These are phyloP conservation scores for Boletus subparvulus DNA, from an alignment of 768 basidiomycete genomes.

Conservation along the genomic window DNA sequence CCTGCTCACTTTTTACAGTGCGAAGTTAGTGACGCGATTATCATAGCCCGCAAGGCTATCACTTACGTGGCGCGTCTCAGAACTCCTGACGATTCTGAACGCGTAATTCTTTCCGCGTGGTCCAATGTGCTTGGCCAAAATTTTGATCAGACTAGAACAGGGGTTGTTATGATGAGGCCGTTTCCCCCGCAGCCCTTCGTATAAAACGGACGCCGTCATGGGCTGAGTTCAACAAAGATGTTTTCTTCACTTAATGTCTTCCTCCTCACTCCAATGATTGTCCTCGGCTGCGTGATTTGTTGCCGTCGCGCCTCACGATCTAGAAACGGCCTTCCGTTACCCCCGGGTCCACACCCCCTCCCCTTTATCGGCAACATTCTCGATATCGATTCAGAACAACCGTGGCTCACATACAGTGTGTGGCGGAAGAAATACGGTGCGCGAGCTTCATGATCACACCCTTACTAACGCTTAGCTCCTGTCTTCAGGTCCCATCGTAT, in stretches of 20 bases:
- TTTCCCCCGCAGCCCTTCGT: constrained; percentile 5
- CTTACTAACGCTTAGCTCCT: neutral
- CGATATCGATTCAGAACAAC: constrained; percentile 21
- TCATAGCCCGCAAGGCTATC: constrained; percentile 19
- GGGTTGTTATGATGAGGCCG: constrained; percentile 7
- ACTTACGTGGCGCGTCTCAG: constrained; percentile 26
- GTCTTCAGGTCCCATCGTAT: constrained; percentile 28
- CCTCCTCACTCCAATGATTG: constrained; percentile 6
- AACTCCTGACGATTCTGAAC: constrained; percentile 8
- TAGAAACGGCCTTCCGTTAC: constrained; percentile 12
- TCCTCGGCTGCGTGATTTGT: constrained; percentile 13
- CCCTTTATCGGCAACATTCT: constrained; percentile 27
- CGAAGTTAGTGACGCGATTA: constrained; percentile 19
- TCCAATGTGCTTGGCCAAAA: neutral
- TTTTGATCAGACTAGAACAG: constrained; percentile 11
- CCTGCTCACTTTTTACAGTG: constrained; percentile 6
- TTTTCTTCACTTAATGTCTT: neutral
- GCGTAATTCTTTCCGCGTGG: constrained; percentile 13
- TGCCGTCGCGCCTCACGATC: constrained; percentile 6
- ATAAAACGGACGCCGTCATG: constrained; percentile 14
- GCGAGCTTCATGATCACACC: neutral
- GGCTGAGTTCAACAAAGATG: constrained; percentile 12
- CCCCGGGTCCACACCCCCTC: constrained; percentile 24
- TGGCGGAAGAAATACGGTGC: constrained; percentile 31
- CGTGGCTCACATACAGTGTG: constrained; percentile 29